Base-by-base conservation (phyloP, 441 rosid species). In the Adansonia madagascariensis region DNA sequence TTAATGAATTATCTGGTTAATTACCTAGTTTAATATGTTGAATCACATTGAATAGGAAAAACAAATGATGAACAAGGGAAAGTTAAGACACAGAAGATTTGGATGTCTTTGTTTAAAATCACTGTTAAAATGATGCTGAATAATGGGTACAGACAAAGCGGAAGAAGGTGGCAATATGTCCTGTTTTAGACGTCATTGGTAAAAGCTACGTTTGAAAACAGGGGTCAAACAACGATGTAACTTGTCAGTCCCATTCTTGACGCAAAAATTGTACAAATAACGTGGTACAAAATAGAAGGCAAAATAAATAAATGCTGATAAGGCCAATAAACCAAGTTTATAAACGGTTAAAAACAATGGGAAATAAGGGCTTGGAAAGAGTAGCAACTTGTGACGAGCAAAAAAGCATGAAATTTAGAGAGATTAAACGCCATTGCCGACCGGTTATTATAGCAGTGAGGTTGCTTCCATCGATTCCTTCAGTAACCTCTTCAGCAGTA, bases 381-480 rank as follows among this genome's bases (percentile, higher is more conserved):
- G 8, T 41, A 41, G 7, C 44, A 41, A 6, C 44, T 0, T 41
- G 44, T 6, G 44, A 6, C 44, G 6, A 41, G 44, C 44, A 62
- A 35, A 12, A 62, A 31, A 5, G 14, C n/a, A n/a, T 31, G 39
- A 62, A 60, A 10, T 15, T 12, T 14, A 75, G 14, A 44, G 17
- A 52, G 50, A 15, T 44, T 74, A 12, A 6, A 5, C 27, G 60
- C 3, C 3, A 3, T 1, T 8, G 31, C 59, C 53, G 64, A 89
- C 99, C 99, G 9, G 99, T 93, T 81, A 93, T 62, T 47, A 95
- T 83, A 49, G 85, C 97, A 59, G 95, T 95, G 52, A 92, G 91
- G 67, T 87, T 73, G 77, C 44, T 71, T 22, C 94, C 98, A 75
- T 92, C 92, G 70, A 91, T 85, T 61, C 91, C 92, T 14, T 77